A percentile compares a stretch with the other conserved stretches of the same genome.
Conservation (phyloP, 257 asterid genomes). For the Lavandula angustifolia region DNA sequence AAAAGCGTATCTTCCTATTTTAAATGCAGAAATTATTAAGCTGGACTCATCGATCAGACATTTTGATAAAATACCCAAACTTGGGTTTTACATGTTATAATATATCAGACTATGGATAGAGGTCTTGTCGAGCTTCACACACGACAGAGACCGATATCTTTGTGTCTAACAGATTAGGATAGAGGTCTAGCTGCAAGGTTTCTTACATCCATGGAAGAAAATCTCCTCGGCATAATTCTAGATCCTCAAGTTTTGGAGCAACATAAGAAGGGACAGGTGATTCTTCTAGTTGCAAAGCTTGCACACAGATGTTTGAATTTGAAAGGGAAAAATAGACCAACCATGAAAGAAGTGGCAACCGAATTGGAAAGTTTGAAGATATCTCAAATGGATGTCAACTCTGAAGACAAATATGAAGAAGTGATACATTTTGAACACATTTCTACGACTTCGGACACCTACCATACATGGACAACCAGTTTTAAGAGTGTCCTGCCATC, state of each 20-base stretch:
- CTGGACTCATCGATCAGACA: not conserved
- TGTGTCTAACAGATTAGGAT: no score
- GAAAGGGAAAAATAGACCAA: slow-evolving; percentile 35
- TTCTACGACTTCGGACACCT: not conserved
- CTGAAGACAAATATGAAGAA: not conserved
- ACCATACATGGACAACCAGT: not conserved
- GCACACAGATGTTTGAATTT: slow-evolving; percentile 30
- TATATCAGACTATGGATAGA: no score
- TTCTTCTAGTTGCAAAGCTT: slow-evolving; percentile 7
- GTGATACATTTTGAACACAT: not conserved
- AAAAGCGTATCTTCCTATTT: not conserved
- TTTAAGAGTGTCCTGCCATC: not conserved
- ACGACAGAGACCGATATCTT: no score
- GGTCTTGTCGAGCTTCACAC: no score
- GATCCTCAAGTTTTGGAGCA: slow-evolving; percentile 20
- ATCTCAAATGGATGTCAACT: not conserved
- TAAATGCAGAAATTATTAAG: not conserved
- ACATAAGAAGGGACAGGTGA: slow-evolving; percentile 14
- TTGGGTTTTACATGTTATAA: no score
- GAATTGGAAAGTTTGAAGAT: slow-evolving; percentile 21
- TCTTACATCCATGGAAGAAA: no score
- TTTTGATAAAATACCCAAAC: not conserved
- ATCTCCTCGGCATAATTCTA: not conserved
- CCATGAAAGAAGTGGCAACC: slow-evolving; percentile 33
- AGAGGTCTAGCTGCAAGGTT: no score